These are phyloP conservation scores for Hortiboletus flavorubellus DNA, from an alignment of 768 basidiomycete genomes.

Conservation along the genomic window DNA sequence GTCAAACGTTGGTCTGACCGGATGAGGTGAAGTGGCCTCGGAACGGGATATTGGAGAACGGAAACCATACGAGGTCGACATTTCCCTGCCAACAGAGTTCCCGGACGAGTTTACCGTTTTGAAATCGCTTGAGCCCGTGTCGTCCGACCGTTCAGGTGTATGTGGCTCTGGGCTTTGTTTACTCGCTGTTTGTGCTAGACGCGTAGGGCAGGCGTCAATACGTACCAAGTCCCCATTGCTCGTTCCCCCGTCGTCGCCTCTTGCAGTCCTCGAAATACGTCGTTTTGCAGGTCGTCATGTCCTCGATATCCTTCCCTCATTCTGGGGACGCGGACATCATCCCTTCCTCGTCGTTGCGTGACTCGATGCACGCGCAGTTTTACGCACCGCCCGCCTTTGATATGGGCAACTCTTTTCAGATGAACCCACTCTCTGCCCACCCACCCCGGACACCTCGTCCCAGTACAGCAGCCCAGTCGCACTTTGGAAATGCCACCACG, in stretches of 20 bases:
- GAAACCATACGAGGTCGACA: slow-evolving; percentile 38
- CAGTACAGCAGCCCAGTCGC: slow-evolving; percentile 24
- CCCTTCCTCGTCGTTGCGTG: slow-evolving; percentile 36
- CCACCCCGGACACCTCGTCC: slow-evolving; percentile 71
- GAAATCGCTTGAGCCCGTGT: background rate
- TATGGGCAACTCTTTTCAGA: slow-evolving; percentile 61
- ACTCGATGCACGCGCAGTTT: slow-evolving; percentile 44
- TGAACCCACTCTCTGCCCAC: slow-evolving; percentile 78
- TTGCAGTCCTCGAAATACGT: background rate
- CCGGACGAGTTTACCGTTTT: background rate
- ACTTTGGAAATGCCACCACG: slow-evolving; percentile 19
- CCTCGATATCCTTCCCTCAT: slow-evolving; percentile 62
- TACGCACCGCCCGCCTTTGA: slow-evolving; percentile 58
- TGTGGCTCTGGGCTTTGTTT: slow-evolving; percentile 20
- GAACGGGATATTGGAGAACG: slow-evolving; percentile 65
- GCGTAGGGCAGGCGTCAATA: background rate
- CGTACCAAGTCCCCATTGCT: background rate
- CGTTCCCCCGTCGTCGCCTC: background rate
- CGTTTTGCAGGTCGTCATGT: slow-evolving; percentile 42
- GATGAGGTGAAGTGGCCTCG: slow-evolving; percentile 46
- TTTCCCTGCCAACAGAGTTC: slow-evolving; percentile 4
- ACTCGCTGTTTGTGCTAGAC: slow-evolving; percentile 20
- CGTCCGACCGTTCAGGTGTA: background rate
- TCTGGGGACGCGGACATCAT: slow-evolving; percentile 36
- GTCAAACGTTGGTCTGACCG: slow-evolving; percentile 61